phyloP scores from a whole-genome alignment of 176 grass and related monocot genomes.

The Carex parvula region DNA sequence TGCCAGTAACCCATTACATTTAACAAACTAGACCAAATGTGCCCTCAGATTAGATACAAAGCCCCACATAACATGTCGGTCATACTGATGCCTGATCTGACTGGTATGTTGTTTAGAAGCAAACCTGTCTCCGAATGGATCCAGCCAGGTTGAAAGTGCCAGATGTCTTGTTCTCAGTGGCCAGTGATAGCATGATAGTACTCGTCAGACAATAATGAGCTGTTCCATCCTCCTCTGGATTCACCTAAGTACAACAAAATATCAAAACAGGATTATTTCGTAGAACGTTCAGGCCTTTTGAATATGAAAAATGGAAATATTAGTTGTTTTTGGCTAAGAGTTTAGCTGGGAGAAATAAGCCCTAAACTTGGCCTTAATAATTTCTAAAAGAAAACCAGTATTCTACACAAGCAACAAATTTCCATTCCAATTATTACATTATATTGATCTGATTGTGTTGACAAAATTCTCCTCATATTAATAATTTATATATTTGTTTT shows the following conservation, averaged over 20 bases:
- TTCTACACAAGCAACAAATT: neutral
- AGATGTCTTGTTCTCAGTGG: constrained; percentile 71
- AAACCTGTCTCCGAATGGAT: constrained; percentile 95
- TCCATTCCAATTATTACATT: neutral
- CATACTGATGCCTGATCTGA: constrained; percentile 13
- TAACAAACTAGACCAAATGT: neutral
- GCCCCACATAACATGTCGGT: neutral
- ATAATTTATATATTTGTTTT: neutral
- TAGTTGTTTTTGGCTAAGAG: neutral
- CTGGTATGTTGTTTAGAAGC: neutral
- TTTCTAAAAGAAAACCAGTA: neutral
- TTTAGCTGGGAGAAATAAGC: neutral
- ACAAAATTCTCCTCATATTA: neutral
- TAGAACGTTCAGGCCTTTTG: neutral
- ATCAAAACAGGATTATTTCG: neutral
- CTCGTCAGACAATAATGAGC: constrained; percentile 94
- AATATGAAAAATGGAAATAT: neutral
- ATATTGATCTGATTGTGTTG: neutral
- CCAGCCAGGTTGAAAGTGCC: constrained; percentile 92
- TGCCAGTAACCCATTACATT: neutral
- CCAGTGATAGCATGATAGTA: constrained; percentile 87
- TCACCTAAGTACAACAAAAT: constrained; percentile 54
- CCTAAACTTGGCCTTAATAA: neutral
- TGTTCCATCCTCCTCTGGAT: constrained; percentile 53
- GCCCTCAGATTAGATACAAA: neutral